Evolutionary conservation across 2,329 filamentous ascomycete genomes (phyloP).

Genomic region (Gnomoniopsis smithogilvyi): DNA sequence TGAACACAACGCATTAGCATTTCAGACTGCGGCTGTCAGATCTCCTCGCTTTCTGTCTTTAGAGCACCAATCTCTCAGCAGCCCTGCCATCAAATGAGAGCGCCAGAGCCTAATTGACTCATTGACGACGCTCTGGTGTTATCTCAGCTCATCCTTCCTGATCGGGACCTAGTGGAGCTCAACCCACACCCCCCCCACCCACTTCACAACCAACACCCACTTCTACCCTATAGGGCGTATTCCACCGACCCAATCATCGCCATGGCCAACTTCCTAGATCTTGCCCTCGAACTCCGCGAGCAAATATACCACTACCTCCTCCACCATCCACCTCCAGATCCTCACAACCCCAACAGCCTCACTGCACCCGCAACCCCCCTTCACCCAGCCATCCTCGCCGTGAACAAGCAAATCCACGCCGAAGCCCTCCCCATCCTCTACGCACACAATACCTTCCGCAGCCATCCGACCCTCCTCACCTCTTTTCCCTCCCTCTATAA

Average conservation of each 20-base stretch:
- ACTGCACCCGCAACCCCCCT: conserved; percentile 14
- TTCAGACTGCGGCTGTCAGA: no score
- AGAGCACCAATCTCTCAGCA: no score
- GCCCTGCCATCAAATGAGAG: no score
- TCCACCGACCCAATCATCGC: neutral
- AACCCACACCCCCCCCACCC: neutral
- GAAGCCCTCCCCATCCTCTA: conserved; percentile 42
- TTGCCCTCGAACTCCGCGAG: conserved; percentile 44
- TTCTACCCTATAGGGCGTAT: neutral
- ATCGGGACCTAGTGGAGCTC: neutral
- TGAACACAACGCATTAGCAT: no score
- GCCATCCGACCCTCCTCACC: conserved; percentile 38
- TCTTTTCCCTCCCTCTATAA: conserved; percentile 39
- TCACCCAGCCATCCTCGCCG: conserved; percentile 37
- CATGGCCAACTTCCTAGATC: conserved; percentile 30
- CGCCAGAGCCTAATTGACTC: no score
- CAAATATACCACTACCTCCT: conserved; percentile 44
- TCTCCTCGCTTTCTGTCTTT: no score
- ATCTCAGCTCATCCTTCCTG: neutral
- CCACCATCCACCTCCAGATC: conserved; percentile 17
- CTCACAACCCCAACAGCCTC: neutral
- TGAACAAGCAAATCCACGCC: conserved; percentile 37
- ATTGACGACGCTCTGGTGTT: neutral
- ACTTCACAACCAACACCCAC: neutral
- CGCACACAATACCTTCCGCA: conserved; percentile 39